These are phyloP conservation scores for Heracleum sosnowskyi DNA, from an alignment of 129 eudicot genomes.

Conservation along the genomic window DNA sequence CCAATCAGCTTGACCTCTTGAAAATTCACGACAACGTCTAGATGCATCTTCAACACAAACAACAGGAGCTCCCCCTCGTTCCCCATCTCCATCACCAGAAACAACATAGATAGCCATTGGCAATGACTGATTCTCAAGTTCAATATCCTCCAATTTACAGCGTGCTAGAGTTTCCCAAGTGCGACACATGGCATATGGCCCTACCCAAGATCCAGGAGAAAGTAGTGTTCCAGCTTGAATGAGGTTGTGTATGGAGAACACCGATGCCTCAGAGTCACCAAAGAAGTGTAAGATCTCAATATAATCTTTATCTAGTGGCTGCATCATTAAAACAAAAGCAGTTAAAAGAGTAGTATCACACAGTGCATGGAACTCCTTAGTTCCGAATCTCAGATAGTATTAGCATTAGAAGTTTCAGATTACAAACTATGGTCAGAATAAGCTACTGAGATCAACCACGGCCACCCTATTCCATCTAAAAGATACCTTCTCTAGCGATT, in stretches of 20 bases:
- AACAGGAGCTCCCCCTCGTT: constrained; percentile 98
- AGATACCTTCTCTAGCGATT: constrained; percentile 54
- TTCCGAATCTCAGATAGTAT: not conserved
- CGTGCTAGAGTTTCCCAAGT: constrained; percentile 85
- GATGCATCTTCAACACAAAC: constrained; percentile 76
- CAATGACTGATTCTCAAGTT: constrained; percentile 29
- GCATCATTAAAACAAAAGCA: constrained; percentile 21
- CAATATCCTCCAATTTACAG: constrained; percentile 26
- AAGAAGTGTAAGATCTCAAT: constrained; percentile 68
- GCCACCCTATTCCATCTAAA: not conserved
- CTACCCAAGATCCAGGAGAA: constrained; percentile 97
- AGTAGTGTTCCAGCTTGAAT: constrained; percentile 73
- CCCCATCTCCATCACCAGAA: constrained; percentile 99
- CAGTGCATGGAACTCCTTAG: not conserved
- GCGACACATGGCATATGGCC: constrained; percentile 98
- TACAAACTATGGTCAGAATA: not conserved
- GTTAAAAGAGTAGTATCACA: not conserved
- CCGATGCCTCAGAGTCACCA: constrained; percentile 69
- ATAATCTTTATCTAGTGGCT: constrained; percentile 61
- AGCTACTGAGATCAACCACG: not conserved
- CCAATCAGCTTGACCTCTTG: constrained; percentile 58
- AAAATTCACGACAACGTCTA: constrained; percentile 42
- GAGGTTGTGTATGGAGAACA: constrained; percentile 83
- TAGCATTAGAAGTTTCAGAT: not conserved
- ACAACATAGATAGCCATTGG: constrained; percentile 78